Conservation (phyloP, 257 asterid genomes). For the Nicotiana benthamiana region DNA sequence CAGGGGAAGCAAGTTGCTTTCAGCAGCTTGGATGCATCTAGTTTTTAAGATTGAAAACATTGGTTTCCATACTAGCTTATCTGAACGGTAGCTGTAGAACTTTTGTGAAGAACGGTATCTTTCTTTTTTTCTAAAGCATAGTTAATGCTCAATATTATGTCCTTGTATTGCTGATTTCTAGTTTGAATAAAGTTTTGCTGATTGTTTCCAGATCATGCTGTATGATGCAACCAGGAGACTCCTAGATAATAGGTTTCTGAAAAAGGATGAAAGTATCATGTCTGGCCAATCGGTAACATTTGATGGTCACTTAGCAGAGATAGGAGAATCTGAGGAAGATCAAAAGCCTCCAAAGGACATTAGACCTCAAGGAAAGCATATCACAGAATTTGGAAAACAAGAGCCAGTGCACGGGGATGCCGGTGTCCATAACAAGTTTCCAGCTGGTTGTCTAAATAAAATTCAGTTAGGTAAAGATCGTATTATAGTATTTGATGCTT, state of each 20-base stretch:
- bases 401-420: constrained; percentile 15
- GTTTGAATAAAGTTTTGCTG: neutral
- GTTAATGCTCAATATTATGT: neutral
- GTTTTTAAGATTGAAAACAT: neutral
- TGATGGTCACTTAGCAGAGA: constrained; percentile 63
- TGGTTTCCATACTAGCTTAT: neutral
- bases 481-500: constrained; percentile 3
- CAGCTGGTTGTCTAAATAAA: constrained; percentile 25
- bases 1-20: neutral
- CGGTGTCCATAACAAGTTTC: constrained; percentile 14
- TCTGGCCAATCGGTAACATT: constrained; percentile 55
- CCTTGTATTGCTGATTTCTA: neutral
- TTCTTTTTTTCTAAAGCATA: neutral
- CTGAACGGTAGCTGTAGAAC: constrained; percentile 7
- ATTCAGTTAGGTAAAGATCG: constrained; percentile 8
- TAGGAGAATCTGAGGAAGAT: constrained; percentile 51
- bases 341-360: constrained; percentile 29
- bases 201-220: constrained; percentile 50
- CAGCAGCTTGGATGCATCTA: neutral
- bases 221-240: constrained; percentile 56
- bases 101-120: neutral
- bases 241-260: constrained; percentile 59
- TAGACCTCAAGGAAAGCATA: constrained; percentile 20
- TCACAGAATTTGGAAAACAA: constrained; percentile 18
- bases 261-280: constrained; percentile 45